phyloP scores from a whole-genome alignment of 495 filamentous ascomycete genomes.

The Hypoxylon lenormandii region DNA sequence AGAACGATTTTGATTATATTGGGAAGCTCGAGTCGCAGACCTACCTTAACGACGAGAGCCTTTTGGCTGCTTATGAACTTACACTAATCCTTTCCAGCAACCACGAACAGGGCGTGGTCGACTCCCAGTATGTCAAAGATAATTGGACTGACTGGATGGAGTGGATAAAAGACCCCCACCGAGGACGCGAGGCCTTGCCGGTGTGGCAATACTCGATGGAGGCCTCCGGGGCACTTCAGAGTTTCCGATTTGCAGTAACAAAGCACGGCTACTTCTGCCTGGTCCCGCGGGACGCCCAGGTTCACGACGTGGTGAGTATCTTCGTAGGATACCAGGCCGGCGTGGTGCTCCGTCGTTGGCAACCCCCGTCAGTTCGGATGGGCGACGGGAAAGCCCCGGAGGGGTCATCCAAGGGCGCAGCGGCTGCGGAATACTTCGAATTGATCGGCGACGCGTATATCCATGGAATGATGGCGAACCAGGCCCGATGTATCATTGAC shows the following conservation, averaged over 20 bases:
- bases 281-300: constrained; percentile 25
- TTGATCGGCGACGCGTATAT: constrained; percentile 45
- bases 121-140: constrained; percentile 11
- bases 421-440: constrained; percentile 24
- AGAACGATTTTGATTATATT: constrained; percentile 21
- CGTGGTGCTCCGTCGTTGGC: constrained; percentile 28
- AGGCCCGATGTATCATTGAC: constrained; percentile 41
- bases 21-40: not conserved
- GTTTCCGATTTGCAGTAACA: constrained; percentile 41
- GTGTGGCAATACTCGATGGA: constrained; percentile 26
- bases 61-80: constrained; percentile 31
- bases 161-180: constrained; percentile 20
- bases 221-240: constrained; percentile 13
- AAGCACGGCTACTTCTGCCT: constrained; percentile 42
- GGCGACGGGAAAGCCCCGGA: not conserved
- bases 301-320: constrained; percentile 36
- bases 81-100: constrained; percentile 28
- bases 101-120: constrained; percentile 19
- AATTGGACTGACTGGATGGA: constrained; percentile 29
- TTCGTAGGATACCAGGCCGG: constrained; percentile 26
- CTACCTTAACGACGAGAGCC: constrained; percentile 25
- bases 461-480: constrained; percentile 49
- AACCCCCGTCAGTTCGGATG: constrained; percentile 6
- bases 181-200: constrained; percentile 9
- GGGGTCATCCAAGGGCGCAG: not conserved